A percentile compares a stretch with the other conserved stretches of the same genome.
These are phyloP conservation scores for Sporothrix inflata DNA, from an alignment of 2,329 filamentous ascomycete genomes.

Conservation along the genomic window DNA sequence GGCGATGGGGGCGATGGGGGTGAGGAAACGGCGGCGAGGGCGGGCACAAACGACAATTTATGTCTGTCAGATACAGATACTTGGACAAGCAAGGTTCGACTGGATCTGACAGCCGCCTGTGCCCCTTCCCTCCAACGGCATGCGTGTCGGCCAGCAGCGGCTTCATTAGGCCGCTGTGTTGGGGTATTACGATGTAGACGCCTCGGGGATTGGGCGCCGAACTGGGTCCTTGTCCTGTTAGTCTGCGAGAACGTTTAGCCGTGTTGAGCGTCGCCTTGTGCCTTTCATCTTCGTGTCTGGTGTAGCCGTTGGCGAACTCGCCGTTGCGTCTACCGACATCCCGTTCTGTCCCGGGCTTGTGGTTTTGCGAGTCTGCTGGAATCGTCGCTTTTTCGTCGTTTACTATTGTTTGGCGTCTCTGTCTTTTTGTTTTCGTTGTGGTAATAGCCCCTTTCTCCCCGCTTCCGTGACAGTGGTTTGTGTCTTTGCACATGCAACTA, in stretches of 20 bases:
- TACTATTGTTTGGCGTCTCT: not conserved
- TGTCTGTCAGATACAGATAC: not conserved
- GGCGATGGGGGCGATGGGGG: no score
- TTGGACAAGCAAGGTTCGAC: no score
- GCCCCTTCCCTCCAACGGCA: not conserved
- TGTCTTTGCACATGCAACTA: not conserved
- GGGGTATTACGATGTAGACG: not conserved
- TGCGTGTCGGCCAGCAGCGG: constrained; percentile 25
- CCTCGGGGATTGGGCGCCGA: constrained; percentile 13
- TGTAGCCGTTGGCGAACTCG: constrained; percentile 4
- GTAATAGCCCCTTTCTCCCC: not conserved
- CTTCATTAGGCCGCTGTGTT: constrained; percentile 23
- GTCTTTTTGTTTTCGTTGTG: not conserved
- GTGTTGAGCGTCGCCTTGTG: not conserved
- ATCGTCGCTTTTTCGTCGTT: not conserved
- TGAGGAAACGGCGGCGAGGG: not conserved
- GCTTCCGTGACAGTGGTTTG: not conserved
- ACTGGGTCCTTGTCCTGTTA: not conserved
- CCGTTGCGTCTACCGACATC: constrained; percentile 6
- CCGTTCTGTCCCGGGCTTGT: constrained; percentile 21
- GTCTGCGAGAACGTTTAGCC: constrained; percentile 20
- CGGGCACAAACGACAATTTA: no score
- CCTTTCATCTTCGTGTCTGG: not conserved
- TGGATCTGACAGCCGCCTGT: not conserved
- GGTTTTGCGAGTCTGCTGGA: not conserved